phyloP scores from a whole-genome alignment of 148 eudicot genomes.

The Bassia scoparia region DNA sequence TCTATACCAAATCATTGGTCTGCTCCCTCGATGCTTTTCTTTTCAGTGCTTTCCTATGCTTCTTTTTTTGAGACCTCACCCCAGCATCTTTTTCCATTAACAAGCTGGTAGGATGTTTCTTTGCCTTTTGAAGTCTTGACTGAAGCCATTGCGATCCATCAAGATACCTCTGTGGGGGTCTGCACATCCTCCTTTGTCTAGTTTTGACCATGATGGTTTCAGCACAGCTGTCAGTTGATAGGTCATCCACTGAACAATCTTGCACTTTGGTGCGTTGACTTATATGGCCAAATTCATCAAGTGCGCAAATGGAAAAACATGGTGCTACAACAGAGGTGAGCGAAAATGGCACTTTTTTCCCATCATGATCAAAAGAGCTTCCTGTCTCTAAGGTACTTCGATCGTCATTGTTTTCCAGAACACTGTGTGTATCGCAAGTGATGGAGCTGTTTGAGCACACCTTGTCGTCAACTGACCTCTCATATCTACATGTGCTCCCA shows the following conservation, averaged over 20 bases:
- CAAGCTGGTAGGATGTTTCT: conserved; percentile 26
- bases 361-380: conserved; percentile 19
- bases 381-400: conserved; percentile 18
- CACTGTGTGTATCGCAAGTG: conserved; percentile 23
- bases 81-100: conserved; percentile 27
- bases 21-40: conserved; percentile 4
- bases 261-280: conserved; percentile 26
- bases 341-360: conserved; percentile 9
- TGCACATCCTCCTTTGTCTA: conserved; percentile 45
- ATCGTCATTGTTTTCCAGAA: conserved; percentile 23
- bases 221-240: conserved; percentile 19
- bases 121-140: conserved; percentile 25
- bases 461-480: conserved; percentile 21
- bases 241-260: conserved; percentile 22
- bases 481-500: conserved; percentile 25
- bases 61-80: conserved; percentile 34
- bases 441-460: conserved; percentile 20
- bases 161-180: conserved; percentile 46
- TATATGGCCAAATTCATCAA: conserved; percentile 22
- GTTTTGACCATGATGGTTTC: conserved; percentile 26
- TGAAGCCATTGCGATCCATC: conserved; percentile 35
- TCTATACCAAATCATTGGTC: conserved; percentile 22
- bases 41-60: conserved; percentile 21
- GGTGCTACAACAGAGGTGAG: conserved; percentile 9
- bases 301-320: conserved; percentile 5